Evolutionary conservation across 371 early-diverging fungal genomes (phyloP).

Genomic region (Lichtheimia corymbifera): DNA sequence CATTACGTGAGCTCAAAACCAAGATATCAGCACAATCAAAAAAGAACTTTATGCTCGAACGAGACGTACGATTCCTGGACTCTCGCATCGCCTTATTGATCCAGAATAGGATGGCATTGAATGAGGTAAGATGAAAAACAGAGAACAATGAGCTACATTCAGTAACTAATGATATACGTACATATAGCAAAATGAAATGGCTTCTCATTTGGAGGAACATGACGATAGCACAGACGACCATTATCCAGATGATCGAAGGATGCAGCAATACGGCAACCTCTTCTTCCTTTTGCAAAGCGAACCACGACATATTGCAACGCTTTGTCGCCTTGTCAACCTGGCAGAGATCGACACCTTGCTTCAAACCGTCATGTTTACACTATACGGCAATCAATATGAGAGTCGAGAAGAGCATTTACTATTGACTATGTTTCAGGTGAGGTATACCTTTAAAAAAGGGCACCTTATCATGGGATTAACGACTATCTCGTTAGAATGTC

Average conservation of each 20-base stretch:
- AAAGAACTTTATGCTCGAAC: slow-evolving; percentile 92
- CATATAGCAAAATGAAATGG: slow-evolving; percentile 79
- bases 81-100: slow-evolving; percentile 90
- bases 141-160: neutral
- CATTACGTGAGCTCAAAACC: slow-evolving; percentile 82
- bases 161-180: too few relatives aligned
- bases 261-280: slow-evolving; percentile 89
- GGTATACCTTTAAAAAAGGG: neutral
- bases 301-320: slow-evolving; percentile 88
- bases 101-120: slow-evolving; percentile 92
- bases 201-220: slow-evolving; percentile 74
- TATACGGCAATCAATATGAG: slow-evolving; percentile 96
- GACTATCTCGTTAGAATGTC: slow-evolving; percentile 60
- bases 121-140: slow-evolving; percentile 57
- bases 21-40: slow-evolving; percentile 92
- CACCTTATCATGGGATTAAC: neutral
- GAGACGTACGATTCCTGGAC: slow-evolving; percentile 95
- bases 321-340: slow-evolving; percentile 81
- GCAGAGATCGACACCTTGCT: slow-evolving; percentile 91
- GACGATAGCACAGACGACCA: slow-evolving; percentile 69
- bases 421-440: slow-evolving; percentile 94
- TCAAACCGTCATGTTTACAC: slow-evolving; percentile 94
- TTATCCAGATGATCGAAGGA: slow-evolving; percentile 80
- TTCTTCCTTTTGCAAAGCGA: slow-evolving; percentile 93
- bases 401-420: slow-evolving; percentile 92